Percentiles rank a stretch among this genome's conserved stretches.
Conservation (phyloP, 768 basidiomycete genomes). For the Mycena galopus region DNA sequence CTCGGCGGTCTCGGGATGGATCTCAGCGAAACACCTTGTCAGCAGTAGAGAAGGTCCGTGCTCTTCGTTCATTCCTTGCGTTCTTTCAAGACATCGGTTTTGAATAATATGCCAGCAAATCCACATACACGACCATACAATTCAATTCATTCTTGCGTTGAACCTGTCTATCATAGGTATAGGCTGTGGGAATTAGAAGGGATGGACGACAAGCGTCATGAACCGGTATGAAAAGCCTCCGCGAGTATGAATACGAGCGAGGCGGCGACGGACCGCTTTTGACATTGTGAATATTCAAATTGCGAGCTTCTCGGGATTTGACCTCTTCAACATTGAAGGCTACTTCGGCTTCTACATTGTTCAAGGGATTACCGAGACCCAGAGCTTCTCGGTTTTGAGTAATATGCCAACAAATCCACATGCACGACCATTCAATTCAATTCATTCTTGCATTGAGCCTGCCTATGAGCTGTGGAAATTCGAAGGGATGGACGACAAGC, state of each 20-base stretch:
- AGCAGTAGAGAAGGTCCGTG: background rate
- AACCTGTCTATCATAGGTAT: no score
- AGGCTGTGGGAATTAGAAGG: no score
- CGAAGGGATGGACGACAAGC: background rate
- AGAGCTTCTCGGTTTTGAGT: background rate
- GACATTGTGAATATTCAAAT: background rate
- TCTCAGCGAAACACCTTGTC: background rate
- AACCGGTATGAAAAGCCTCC: background rate
- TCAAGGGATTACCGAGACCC: background rate
- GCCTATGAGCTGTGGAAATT: no score
- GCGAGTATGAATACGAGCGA: background rate
- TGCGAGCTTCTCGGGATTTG: background rate
- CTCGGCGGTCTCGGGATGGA: slow-evolving; percentile 1
- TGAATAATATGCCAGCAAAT: no score
- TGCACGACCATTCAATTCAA: no score
- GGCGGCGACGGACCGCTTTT: background rate
- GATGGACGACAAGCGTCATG: background rate
- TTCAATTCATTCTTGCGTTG: no score
- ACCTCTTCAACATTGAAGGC: background rate
- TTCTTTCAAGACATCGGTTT: background rate
- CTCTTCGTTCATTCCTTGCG: slow-evolving; percentile 3
- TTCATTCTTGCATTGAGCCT: no score
- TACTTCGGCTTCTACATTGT: background rate
- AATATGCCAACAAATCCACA: no score
- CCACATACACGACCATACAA: no score